phyloP scores from a whole-genome alignment of 768 basidiomycete species.

The Gymnopilus dilepis region DNA sequence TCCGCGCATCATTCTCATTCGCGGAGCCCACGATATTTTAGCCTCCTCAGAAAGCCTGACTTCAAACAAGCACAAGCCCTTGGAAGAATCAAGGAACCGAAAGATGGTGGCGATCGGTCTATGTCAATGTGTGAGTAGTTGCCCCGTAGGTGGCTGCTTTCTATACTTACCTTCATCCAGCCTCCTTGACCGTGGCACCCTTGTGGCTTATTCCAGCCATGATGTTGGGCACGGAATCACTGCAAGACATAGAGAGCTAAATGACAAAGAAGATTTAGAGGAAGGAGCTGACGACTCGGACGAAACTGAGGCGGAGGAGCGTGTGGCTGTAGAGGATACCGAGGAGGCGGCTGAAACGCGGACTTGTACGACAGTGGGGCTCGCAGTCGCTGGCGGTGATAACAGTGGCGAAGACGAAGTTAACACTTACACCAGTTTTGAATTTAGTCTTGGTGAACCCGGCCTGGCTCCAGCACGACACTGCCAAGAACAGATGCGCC shows the following conservation, averaged over 20 bases:
- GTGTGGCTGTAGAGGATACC: neutral
- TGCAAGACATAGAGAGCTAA: neutral
- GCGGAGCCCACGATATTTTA: neutral
- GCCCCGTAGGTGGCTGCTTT: neutral
- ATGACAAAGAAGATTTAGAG: neutral
- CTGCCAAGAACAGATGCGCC: no score
- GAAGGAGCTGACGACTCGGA: neutral
- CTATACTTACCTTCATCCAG: neutral
- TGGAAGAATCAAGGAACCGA: neutral
- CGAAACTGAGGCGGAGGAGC: neutral
- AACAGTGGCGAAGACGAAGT: neutral
- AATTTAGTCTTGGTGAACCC: no score
- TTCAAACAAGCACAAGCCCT: neutral
- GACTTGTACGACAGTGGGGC: neutral
- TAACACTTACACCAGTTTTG: neutral
- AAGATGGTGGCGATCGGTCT: neutral
- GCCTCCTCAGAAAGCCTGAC: neutral
- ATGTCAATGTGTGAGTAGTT: neutral
- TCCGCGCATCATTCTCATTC: neutral
- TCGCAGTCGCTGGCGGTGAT: neutral
- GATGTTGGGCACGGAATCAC: neutral
- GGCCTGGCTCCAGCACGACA: no score
- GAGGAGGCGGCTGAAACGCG: neutral
- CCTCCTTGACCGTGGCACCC: neutral
- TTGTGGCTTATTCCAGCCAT: neutral